Evolutionary conservation across 176 grass and related monocot species (phyloP).

Genomic region (Typha latifolia): DNA sequence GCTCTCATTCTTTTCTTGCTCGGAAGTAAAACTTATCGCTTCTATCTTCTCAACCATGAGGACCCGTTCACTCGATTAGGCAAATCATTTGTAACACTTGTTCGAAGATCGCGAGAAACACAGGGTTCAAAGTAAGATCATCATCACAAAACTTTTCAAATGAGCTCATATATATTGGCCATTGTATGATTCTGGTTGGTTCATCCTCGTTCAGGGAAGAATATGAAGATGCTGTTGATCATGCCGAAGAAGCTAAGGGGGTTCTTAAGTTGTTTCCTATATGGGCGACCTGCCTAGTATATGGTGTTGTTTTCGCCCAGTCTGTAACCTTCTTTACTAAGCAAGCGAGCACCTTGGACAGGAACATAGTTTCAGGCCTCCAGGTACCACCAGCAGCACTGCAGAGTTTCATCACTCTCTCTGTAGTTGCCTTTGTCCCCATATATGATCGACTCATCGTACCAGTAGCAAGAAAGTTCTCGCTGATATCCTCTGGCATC

Average conservation of each 20-base stretch:
- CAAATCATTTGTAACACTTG: not conserved
- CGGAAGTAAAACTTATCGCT: constrained; percentile 38
- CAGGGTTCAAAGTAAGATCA: not conserved
- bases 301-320: not conserved
- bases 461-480: constrained; percentile 28
- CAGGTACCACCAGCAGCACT: constrained; percentile 6
- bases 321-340: not conserved
- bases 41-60: constrained; percentile 1
- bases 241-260: not conserved
- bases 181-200: no score
- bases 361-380: not conserved
- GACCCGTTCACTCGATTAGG: not conserved
- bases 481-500: constrained; percentile 27
- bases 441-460: constrained; percentile 44
- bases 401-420: not conserved
- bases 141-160: not conserved
- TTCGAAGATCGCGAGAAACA: not conserved
- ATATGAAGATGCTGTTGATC: not conserved
- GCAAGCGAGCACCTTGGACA: constrained; percentile 7
- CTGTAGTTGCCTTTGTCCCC: constrained; percentile 14
- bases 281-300: not conserved
- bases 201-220: not conserved
- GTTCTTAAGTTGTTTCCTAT: not conserved
- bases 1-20: constrained; percentile 38
- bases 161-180: no score